Evolutionary conservation across 495 filamentous ascomycete genomes (phyloP).

Genomic region (Aspergillus sparsus): DNA sequence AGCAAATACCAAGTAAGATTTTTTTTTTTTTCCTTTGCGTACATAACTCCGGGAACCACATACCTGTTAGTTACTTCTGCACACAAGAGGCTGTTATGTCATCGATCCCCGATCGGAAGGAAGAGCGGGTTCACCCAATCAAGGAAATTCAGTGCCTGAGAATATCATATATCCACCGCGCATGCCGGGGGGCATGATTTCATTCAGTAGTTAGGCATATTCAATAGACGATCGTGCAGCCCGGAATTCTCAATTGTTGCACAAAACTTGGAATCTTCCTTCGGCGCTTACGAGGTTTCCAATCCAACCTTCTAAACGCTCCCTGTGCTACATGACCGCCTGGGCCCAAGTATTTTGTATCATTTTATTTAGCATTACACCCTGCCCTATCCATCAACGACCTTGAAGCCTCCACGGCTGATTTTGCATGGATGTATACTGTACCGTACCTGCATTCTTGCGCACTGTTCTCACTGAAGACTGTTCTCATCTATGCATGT

Average conservation of each 20-base stretch:
- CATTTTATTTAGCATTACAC: background rate
- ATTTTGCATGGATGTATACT: background rate
- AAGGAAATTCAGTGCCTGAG: conserved; percentile 8
- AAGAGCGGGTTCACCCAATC: conserved; percentile 11
- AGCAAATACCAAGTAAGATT: no score
- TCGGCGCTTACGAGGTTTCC: background rate
- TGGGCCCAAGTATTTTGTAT: conserved; percentile 4
- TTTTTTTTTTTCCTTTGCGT: no score
- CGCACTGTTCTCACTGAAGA: conserved; percentile 1
- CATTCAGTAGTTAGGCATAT: conserved; percentile 4
- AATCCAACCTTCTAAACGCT: background rate
- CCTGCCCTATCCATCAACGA: background rate
- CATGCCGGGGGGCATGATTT: conserved; percentile 14
- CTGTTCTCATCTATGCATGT: conserved; percentile 18
- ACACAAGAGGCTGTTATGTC: background rate
- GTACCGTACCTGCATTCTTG: background rate
- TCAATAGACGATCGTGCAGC: conserved; percentile 14
- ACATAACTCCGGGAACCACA: no score
- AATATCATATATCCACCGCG: background rate
- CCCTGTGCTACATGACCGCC: background rate
- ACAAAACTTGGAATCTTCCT: conserved; percentile 6
- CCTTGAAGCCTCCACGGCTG: background rate
- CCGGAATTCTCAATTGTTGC: conserved; percentile 17
- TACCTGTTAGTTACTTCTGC: background rate
- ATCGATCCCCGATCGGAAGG: conserved; percentile 4